Evolutionary conservation across 805 yeast species (phyloP), one percentile per base, ranked within the genome.

Genomic region (Osmozyma mogii): DNA sequence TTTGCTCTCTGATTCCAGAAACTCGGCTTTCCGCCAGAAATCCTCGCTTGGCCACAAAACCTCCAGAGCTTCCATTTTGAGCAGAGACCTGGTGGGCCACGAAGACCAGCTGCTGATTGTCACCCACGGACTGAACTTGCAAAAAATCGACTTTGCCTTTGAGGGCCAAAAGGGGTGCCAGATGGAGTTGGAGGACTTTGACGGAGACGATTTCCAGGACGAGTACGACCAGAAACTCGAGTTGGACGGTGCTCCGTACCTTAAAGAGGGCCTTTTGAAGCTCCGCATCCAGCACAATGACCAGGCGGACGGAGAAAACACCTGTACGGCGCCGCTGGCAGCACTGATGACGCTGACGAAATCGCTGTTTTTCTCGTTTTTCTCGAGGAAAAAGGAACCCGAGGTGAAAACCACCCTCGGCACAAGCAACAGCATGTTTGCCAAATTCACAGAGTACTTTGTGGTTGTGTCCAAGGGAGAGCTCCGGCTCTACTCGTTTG

Each of bases 171-270:
- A 36, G 8, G 50, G 35, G 8, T 50, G 47, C 25, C 36, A 36
- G n/a, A 36, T 58, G 31, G 66, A 62, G n/a, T 36, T 58, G 31
- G 66, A 62, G 28, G 50, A 58, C 31, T 64, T 63, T 29, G 51
- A 61, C 36, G 55, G 57, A 10, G 52, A 55, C 23, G 61, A 61
- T 32, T 64, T 53, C 43, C 68, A 63, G 40, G 70, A 61, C 39
- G 66, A 66, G 18, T 68, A 65, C 34, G 85, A 79, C 50, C 63
- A 71, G 39, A 71, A 70, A 22, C 58, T 79, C 34, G 87, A 78
- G 44, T 58, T 75, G 26, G 67, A 68, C 30, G 89, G 89, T 1
- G 75, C 88, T 1, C 89, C 92, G 1, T 81, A 84, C 74, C 65
- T 77, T 33, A 78, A 81, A 47, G 89, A 81, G 54, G 89, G 92